Evolutionary conservation across 208 protist genomes (phyloP), one percentile per base, ranked within the genome.

Genomic region (Wallacemonas sp.): DNA sequence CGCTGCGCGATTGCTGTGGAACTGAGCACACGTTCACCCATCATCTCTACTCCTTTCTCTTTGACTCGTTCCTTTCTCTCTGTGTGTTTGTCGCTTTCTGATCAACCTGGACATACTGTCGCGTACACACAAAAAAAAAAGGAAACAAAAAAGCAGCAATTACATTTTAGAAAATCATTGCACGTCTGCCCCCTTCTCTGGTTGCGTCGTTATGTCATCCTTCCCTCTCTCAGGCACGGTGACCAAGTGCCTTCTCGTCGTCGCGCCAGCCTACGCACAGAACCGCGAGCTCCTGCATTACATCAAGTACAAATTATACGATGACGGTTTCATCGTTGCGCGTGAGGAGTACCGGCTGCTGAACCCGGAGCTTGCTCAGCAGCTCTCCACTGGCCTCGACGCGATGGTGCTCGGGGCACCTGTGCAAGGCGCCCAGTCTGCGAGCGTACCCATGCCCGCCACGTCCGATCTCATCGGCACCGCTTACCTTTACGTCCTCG

Each of bases 321-420:
- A 93, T 34, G 84, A 75, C 6, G 90, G 90, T 59, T 96, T 96
- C 70, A 89, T 93, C 56, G 67, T 94, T 24, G 79, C 90, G 11
- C 84, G 84, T 11, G 84, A 93, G 59, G 86, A 93, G 74, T 80
- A 84, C 55, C 80, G 87, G n/a, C 70, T 82, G 15, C 15, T 96
- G 5, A 96, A 93, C 63, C 58, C 78, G 1, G 90, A 96, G 67
- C n/a, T 88, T 2, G 78, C 85, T 8, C 72, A 88, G 62, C 84
- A 77, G 56, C 70, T 95, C 28, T 14, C 28, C n/a, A 58, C 24
- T 17, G 51, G 17, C 12, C 51, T 58, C 28, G 51, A 54, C 6
- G 46, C 22, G 1, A 30, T 5, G 6, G 46, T 54, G 26, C 22
- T 15, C 21, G 1, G 46, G 6, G 46, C 21, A 8, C 6, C 46